Conservation (phyloP, 192 early-diverging fungal species). For the Chytriomyces confervae region DNA sequence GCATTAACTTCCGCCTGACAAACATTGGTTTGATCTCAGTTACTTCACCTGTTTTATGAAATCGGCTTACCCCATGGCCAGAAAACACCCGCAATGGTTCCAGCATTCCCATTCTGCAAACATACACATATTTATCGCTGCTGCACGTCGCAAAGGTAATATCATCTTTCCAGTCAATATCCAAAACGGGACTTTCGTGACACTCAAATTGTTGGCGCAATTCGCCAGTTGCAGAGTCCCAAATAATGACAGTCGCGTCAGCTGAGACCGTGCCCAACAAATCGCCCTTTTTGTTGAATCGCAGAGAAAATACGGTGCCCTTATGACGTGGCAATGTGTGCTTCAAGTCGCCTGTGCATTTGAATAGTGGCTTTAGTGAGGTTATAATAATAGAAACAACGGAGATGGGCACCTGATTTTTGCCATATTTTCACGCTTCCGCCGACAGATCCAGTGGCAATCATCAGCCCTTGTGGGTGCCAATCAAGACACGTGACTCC, state of each 20-base stretch:
- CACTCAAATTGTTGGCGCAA: constrained; percentile 75
- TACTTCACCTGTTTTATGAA: too few species aligned
- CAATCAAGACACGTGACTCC: constrained; percentile 87
- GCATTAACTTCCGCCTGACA: constrained; percentile 74
- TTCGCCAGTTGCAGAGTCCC: constrained; percentile 80
- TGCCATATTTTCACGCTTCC: constrained; percentile 88
- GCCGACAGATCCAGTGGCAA: constrained; percentile 87
- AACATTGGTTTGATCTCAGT: neutral
- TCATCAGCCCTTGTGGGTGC: constrained; percentile 78
- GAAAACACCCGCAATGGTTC: constrained; percentile 75
- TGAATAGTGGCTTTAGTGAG: neutral
- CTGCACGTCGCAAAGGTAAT: constrained; percentile 89
- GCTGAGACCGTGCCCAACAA: constrained; percentile 76
- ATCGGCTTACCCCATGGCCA: constrained; percentile 68
- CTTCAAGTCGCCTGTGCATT: constrained; percentile 61
- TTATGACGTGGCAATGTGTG: constrained; percentile 69
- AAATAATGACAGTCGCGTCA: constrained; percentile 83
- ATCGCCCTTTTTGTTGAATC: constrained; percentile 83
- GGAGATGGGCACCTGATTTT: constrained; percentile 39
- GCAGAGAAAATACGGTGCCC: constrained; percentile 81
- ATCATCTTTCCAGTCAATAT: constrained; percentile 94
- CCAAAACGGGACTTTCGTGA: constrained; percentile 65
- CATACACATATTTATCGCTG: constrained; percentile 77
- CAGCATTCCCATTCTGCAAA: constrained; percentile 74
- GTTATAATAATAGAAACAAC: neutral